Conservation (phyloP, 352 stramenopile genomes). For the Peronospora belbahrii region DNA sequence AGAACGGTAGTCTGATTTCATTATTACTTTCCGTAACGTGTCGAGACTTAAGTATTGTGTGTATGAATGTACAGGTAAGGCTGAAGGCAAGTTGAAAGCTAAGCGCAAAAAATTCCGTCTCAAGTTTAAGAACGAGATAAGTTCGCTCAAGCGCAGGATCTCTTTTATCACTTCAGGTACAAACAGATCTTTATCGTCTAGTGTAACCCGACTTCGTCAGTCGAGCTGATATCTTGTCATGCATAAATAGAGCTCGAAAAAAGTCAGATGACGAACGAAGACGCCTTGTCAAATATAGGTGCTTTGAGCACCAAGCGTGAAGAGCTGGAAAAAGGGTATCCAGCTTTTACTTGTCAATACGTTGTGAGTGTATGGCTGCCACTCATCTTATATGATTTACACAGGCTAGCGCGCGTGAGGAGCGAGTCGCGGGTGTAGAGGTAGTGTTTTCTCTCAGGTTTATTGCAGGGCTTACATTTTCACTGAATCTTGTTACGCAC, state of each 20-base stretch:
- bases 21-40: neutral
- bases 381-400: conserved; percentile 2
- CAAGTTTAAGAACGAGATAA: conserved; percentile 42
- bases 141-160: conserved; percentile 33
- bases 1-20: conserved; percentile 27
- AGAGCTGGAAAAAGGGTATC: conserved; percentile 26
- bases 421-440: conserved; percentile 25
- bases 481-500: conserved; percentile 9
- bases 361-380: neutral
- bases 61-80: conserved; percentile 17
- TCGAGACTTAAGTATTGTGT: neutral
- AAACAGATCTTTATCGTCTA: neutral
- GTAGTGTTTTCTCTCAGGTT: conserved; percentile 10
- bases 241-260: conserved; percentile 33
- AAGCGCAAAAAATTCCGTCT: conserved; percentile 39
- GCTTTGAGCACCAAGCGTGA: conserved; percentile 21
- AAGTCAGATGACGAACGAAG: conserved; percentile 44
- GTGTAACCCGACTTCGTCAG: neutral
- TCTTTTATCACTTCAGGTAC: conserved; percentile 32
- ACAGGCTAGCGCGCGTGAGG: conserved; percentile 22
- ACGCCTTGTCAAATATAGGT: conserved; percentile 28
- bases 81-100: conserved; percentile 32
- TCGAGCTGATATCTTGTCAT: conserved; percentile 2
- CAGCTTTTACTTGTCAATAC: neutral
- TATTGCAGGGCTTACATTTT: neutral